Percentiles rank a stretch among this genome's conserved stretches.
Conservation (phyloP, 768 basidiomycete species). For the Boletus tomentosulus region DNA sequence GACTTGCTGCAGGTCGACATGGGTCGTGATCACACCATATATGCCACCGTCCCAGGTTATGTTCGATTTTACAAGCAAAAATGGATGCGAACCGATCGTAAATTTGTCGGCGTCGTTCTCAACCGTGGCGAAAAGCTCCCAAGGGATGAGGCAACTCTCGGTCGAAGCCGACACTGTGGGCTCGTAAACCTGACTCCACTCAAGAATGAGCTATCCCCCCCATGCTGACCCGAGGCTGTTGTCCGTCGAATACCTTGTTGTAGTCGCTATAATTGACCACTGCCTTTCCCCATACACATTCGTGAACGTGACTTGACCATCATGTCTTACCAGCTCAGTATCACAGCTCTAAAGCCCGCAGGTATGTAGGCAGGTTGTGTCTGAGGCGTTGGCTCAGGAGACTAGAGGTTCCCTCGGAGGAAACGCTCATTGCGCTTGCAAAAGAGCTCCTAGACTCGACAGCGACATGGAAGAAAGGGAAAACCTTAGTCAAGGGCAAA, state of each 20-base stretch:
- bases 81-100: constrained; percentile 67
- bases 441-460: constrained; percentile 54
- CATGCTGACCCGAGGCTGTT: constrained; percentile 5
- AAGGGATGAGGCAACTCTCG: constrained; percentile 64
- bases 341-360: constrained; percentile 36
- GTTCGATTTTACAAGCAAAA: constrained; percentile 92
- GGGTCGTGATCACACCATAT: constrained; percentile 94
- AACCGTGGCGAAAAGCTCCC: constrained; percentile 83
- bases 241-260: constrained; percentile 10
- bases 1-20: constrained; percentile 65
- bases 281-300: not conserved
- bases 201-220: constrained; percentile 12
- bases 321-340: constrained; percentile 38
- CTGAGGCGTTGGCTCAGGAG: not conserved
- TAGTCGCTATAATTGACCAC: constrained; percentile 20
- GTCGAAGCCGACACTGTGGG: constrained; percentile 84
- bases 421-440: constrained; percentile 50
- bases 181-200: constrained; percentile 59
- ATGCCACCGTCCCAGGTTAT: constrained; percentile 83
- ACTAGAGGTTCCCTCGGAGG: constrained; percentile 60
- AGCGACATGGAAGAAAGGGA: constrained; percentile 63
- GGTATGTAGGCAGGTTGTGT: constrained; percentile 26
- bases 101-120: constrained; percentile 81
- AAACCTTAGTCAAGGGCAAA: constrained; percentile 47
- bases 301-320: not conserved